phyloP scores from a whole-genome alignment of 768 basidiomycete genomes.

The Lactarius akahatsu region DNA sequence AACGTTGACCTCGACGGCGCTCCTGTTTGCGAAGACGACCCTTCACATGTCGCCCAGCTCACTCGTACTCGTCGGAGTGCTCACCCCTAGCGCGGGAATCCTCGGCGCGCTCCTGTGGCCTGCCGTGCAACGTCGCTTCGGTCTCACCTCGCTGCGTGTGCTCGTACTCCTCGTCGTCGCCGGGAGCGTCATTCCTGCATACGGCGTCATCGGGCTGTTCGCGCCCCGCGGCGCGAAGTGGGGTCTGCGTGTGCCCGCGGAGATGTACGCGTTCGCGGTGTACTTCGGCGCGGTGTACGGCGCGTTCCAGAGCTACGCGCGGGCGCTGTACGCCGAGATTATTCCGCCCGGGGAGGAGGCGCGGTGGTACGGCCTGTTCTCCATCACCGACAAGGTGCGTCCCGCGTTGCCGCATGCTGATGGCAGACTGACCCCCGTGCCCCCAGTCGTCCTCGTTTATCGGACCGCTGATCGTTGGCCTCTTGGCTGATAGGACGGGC shows the following conservation, averaged over 20 bases:
- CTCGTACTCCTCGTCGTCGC: conserved; percentile 66
- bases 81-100: conserved; percentile 79
- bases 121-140: conserved; percentile 58
- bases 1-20: conserved; percentile 87
- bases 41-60: conserved; percentile 77
- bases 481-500: conserved; percentile 85
- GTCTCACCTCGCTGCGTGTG: conserved; percentile 66
- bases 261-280: conserved; percentile 83
- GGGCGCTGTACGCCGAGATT: conserved; percentile 84
- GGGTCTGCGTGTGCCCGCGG: conserved; percentile 71
- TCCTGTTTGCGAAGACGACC: conserved; percentile 89
- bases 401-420: background rate
- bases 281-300: conserved; percentile 83
- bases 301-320: conserved; percentile 87
- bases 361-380: conserved; percentile 83
- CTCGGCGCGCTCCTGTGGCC: conserved; percentile 85
- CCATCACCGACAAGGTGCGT: conserved; percentile 84
- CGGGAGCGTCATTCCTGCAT: conserved; percentile 68
- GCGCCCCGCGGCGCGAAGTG: conserved; percentile 48
- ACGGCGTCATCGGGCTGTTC: conserved; percentile 82
- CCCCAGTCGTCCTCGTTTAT: conserved; percentile 85
- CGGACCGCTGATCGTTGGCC: conserved; percentile 84
- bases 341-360: conserved; percentile 89
- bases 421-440: background rate
- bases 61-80: conserved; percentile 74